Evolutionary conservation across 345 rosid species (phyloP).

Genomic region (Populus simonii): DNA sequence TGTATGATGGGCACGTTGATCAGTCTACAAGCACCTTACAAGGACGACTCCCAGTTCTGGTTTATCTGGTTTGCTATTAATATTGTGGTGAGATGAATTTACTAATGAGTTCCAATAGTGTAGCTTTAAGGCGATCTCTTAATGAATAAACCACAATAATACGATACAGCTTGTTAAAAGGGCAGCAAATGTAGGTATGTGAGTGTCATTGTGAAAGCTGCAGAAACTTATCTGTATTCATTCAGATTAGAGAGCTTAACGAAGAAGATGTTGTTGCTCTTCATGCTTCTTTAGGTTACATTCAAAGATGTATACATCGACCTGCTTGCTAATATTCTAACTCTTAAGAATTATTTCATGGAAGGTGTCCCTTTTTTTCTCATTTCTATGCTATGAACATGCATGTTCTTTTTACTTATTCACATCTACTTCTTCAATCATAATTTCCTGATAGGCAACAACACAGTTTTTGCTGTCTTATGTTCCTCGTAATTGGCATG

Average conservation of each 20-base stretch:
- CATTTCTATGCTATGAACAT: not conserved
- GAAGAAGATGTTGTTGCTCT: not conserved
- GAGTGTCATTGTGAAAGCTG: not conserved
- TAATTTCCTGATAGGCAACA: not conserved
- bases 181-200: not conserved
- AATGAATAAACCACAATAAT: not conserved
- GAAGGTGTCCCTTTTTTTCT: not conserved
- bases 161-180: not conserved
- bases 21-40: conserved; percentile 48
- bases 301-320: not conserved
- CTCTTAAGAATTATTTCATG: not conserved
- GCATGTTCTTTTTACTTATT: not conserved
- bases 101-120: too few relatives aligned
- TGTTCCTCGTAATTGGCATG: too few relatives aligned
- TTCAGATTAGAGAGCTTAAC: not conserved
- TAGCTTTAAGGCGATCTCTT: not conserved
- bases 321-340: not conserved
- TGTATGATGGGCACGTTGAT: not conserved
- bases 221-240: not conserved
- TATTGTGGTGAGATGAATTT: too few relatives aligned
- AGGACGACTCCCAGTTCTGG: conserved; percentile 21
- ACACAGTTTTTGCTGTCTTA: not conserved
- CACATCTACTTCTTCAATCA: not conserved
- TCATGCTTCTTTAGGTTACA: not conserved
- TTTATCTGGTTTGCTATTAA: too few relatives aligned